These are phyloP conservation scores for Amphichorda felina DNA, from an alignment of 2,329 filamentous ascomycete genomes.

Conservation along the genomic window DNA sequence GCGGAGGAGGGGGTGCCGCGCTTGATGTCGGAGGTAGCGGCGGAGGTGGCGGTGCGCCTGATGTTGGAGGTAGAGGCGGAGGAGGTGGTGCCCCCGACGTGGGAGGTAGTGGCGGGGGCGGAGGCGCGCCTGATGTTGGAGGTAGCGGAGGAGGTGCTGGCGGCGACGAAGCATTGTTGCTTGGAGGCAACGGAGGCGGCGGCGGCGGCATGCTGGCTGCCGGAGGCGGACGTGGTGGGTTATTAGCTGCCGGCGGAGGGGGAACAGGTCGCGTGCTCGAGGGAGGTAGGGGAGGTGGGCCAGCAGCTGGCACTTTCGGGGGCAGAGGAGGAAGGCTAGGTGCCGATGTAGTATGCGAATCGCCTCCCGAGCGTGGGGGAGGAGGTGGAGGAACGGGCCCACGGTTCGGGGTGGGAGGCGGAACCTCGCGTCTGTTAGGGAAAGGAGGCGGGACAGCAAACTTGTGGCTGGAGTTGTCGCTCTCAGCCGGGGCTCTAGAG, in stretches of 20 bases:
- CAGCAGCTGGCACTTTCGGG: slow-evolving; percentile 31
- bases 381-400: slow-evolving; percentile 62
- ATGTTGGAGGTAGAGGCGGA: slow-evolving; percentile 28
- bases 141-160: slow-evolving; percentile 18
- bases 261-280: slow-evolving; percentile 38
- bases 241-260: slow-evolving; percentile 33
- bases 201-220: slow-evolving; percentile 23
- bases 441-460: slow-evolving; percentile 78
- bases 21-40: slow-evolving; percentile 14
- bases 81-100: slow-evolving; percentile 24
- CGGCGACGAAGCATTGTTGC: slow-evolving; percentile 21
- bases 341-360: slow-evolving; percentile 17
- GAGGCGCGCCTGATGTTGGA: slow-evolving; percentile 29
- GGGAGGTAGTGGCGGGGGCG: too few relatives aligned
- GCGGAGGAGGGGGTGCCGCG: slow-evolving; percentile 24
- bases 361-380: slow-evolving; percentile 23
- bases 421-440: slow-evolving; percentile 46
- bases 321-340: slow-evolving; percentile 31
- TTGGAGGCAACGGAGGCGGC: slow-evolving; percentile 21
- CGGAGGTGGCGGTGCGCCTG: slow-evolving; percentile 16
- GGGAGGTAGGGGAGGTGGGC: slow-evolving; percentile 37
- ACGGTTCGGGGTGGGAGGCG: slow-evolving; percentile 63
- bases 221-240: slow-evolving; percentile 33
- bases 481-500: slow-evolving; percentile 36
- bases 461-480: slow-evolving; percentile 40